phyloP scores from a whole-genome alignment of 2,329 filamentous ascomycete genomes.

The Fusarium multiceps region DNA sequence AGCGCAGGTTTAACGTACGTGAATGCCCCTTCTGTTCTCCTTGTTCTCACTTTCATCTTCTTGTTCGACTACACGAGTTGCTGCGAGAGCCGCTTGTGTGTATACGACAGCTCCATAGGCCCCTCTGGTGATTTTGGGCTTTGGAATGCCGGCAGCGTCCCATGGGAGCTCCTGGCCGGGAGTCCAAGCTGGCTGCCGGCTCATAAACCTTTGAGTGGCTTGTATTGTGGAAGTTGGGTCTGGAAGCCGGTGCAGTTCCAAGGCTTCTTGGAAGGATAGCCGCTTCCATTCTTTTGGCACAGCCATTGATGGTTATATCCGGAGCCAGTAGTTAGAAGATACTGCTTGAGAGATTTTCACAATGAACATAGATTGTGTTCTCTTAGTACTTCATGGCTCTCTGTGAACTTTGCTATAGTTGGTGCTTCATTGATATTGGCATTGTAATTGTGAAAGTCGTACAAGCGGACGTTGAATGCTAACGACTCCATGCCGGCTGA shows the following conservation, averaged over 20 bases:
- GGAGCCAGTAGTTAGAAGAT: background rate
- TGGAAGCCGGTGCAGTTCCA: conserved; percentile 45
- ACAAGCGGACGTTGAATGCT: background rate
- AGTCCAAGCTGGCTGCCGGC: conserved; percentile 50
- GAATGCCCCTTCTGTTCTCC: conserved; percentile 49
- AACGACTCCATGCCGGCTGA: conserved; percentile 3
- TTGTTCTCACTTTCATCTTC: conserved; percentile 42
- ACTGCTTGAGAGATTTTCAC: background rate
- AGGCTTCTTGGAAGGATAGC: conserved; percentile 47
- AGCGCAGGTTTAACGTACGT: conserved; percentile 48
- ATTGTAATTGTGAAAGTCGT: background rate
- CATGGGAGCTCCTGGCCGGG: conserved; percentile 49
- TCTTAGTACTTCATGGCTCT: background rate
- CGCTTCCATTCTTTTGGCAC: conserved; percentile 39
- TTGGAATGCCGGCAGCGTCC: conserved; percentile 33
- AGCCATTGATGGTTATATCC: conserved; percentile 10
- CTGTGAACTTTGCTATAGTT: background rate
- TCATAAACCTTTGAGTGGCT: conserved; percentile 45
- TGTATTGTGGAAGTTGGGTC: conserved; percentile 7
- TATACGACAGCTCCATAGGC: conserved; percentile 55
- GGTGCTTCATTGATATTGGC: background rate
- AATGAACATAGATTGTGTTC: background rate
- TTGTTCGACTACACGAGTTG: conserved; percentile 49
- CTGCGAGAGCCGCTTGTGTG: conserved; percentile 52
- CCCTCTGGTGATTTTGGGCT: conserved; percentile 36